phyloP scores from a whole-genome alignment of 2,329 filamentous ascomycete species.

The Exophiala mesophila region DNA sequence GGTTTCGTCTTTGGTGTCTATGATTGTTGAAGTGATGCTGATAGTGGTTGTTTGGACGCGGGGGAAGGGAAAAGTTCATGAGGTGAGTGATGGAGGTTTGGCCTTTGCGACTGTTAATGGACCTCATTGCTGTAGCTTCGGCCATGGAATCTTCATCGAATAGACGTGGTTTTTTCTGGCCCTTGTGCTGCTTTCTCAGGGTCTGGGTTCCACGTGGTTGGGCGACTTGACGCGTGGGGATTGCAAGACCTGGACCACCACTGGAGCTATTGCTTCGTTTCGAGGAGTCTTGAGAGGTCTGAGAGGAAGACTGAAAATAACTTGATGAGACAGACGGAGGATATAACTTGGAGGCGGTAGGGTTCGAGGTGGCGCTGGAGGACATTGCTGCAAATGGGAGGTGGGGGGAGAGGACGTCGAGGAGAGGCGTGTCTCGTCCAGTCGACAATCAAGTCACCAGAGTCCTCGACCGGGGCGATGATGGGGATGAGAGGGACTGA shows the following conservation, averaged over 20 bases:
- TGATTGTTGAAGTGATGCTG: constrained; percentile 48
- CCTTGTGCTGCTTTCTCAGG: constrained; percentile 76
- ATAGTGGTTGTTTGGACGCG: constrained; percentile 58
- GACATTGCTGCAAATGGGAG: constrained; percentile 20
- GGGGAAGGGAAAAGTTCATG: constrained; percentile 81
- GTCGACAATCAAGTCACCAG: constrained; percentile 21
- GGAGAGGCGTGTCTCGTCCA: constrained; percentile 17
- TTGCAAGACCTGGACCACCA: constrained; percentile 38
- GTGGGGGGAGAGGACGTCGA: constrained; percentile 4
- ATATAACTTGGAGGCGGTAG: constrained; percentile 19
- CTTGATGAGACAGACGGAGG: constrained; percentile 16
- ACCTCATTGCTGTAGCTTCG: constrained; percentile 64
- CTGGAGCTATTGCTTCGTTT: constrained; percentile 37
- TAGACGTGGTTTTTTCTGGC: constrained; percentile 66
- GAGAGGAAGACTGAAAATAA: constrained; percentile 18
- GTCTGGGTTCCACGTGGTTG: constrained; percentile 66
- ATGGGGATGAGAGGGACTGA: not conserved
- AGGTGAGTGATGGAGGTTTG: constrained; percentile 97
- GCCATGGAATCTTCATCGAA: constrained; percentile 84
- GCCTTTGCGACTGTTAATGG: constrained; percentile 69
- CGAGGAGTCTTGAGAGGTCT: constrained; percentile 10
- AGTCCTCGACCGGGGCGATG: constrained; percentile 18
- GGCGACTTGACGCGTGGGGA: constrained; percentile 34
- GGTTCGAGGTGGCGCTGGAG: constrained; percentile 22
- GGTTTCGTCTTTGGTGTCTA: constrained; percentile 62